These are phyloP conservation scores for Claviceps humidiphila DNA, from an alignment of 2,329 filamentous ascomycete genomes.

Conservation along the genomic window DNA sequence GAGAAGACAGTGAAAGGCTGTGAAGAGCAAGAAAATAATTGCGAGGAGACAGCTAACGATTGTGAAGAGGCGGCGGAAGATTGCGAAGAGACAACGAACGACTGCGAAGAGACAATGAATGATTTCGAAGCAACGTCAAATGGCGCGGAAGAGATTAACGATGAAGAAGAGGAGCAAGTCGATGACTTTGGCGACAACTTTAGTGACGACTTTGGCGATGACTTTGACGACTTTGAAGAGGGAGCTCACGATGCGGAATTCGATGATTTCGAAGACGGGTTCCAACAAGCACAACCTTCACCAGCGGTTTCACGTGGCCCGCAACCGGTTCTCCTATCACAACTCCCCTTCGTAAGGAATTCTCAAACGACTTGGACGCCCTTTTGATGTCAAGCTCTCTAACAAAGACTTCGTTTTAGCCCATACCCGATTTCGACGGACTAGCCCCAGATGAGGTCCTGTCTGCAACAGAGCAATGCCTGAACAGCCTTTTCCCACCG, in stretches of 20 bases:
- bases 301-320: constrained; percentile 16
- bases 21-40: neutral
- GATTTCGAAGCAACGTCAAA: neutral
- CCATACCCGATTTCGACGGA: constrained; percentile 54
- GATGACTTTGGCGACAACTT: constrained; percentile 28
- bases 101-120: neutral
- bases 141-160: neutral
- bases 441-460: constrained; percentile 48
- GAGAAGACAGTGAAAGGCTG: neutral
- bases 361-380: neutral
- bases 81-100: neutral
- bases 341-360: constrained; percentile 31
- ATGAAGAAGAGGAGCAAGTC: neutral
- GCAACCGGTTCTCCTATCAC: constrained; percentile 22
- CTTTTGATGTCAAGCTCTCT: constrained; percentile 2
- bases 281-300: constrained; percentile 38
- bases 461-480: constrained; percentile 49
- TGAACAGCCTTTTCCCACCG: constrained; percentile 52
- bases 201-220: constrained; percentile 19
- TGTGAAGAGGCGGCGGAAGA: neutral
- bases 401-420: constrained; percentile 26
- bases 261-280: constrained; percentile 61
- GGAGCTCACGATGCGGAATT: constrained; percentile 43
- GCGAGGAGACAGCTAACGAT: neutral
- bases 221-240: constrained; percentile 50